Percentiles rank a stretch among this genome's conserved stretches.
Conservation (phyloP, 257 asterid genomes). For the Mentha longifolia region DNA sequence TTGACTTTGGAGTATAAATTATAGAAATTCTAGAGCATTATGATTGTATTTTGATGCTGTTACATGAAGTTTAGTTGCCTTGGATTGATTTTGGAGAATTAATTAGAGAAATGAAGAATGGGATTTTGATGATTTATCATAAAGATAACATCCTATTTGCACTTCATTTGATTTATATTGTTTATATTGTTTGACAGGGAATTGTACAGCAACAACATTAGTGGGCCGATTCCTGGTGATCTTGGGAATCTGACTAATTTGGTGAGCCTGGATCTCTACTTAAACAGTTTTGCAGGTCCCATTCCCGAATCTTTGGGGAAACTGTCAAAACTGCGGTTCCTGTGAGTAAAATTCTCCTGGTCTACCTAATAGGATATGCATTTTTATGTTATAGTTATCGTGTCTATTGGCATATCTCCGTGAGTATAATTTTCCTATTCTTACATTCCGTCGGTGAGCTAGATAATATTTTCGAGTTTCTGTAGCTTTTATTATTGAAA, state of each 20-base stretch:
- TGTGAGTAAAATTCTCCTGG: constrained; percentile 61
- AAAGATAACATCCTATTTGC: constrained; percentile 8
- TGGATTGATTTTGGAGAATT: too few relatives aligned
- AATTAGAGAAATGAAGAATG: too few relatives aligned
- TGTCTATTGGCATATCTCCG: constrained; percentile 7
- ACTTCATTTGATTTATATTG: constrained; percentile 25
- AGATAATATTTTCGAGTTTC: background rate
- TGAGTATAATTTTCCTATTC: background rate
- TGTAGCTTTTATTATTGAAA: background rate
- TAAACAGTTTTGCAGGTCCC: constrained; percentile 83
- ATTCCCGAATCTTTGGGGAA: constrained; percentile 90
- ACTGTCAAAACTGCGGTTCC: constrained; percentile 89
- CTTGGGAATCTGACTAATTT: constrained; percentile 95
- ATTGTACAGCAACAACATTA: constrained; percentile 90
- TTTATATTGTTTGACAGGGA: constrained; percentile 62
- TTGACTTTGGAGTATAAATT: background rate
- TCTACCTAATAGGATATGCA: constrained; percentile 10
- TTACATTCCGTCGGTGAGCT: background rate
- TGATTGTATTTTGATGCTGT: constrained; percentile 2
- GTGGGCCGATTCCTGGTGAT: constrained; percentile 82
- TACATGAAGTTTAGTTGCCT: too few relatives aligned
- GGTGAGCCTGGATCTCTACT: constrained; percentile 98
- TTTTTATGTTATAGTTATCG: constrained; percentile 4
- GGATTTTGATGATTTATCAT: background rate
- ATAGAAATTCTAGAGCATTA: background rate